Base-by-base conservation (phyloP, 371 early-diverging fungal genomes). In the Mortierella sp. region DNA sequence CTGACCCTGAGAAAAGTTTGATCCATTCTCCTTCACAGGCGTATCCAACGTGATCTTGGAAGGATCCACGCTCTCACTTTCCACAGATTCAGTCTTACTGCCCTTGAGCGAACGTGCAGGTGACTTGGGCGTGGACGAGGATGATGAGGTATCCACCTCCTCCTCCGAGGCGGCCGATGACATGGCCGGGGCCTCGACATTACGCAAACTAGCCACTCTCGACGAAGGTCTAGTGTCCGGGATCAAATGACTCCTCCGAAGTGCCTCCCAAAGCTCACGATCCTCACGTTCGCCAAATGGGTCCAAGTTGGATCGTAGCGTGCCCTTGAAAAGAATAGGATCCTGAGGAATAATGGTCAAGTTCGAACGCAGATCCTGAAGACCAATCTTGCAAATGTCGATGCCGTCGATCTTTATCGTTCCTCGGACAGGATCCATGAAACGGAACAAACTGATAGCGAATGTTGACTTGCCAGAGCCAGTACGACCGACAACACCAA, bases 1-100 rank as follows among this genome's bases (percentile, higher is more conserved):
- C 69, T 96, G 91, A 21, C 97, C 97, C 37, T 93, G 87, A 21
- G 89, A 89, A 60, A 93, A 84, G 71, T 88, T 92, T 27, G 82
- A 83, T 21, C 95, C 95, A 53, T 86, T 86, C 57, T 90, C 90
- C 28, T 75, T 84, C 56, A 91, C 86, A 11, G 78, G 81, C 17
- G 83, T 69, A 44, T 89, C 89, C 24, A 91, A 73, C 11, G 65
- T 76, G 30, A 78, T 63, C 61, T 80, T 67, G 37, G 62, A 62
- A 2, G 70, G 65, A 42, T 60, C 64, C 5, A 57, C 55, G 3
- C 56, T 72, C 11, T 64, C 72, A 37, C 44, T 34, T 37, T 60
- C 60, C 6, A 50, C 26, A n/a, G 58, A 49, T 17, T 47, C 26
- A 19, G 58, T 42, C 11, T 41, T 28, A 17, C 41, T 28, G 14